Conservation (phyloP, 139 green algal genomes). For the Medakamo hakoo region DNA sequence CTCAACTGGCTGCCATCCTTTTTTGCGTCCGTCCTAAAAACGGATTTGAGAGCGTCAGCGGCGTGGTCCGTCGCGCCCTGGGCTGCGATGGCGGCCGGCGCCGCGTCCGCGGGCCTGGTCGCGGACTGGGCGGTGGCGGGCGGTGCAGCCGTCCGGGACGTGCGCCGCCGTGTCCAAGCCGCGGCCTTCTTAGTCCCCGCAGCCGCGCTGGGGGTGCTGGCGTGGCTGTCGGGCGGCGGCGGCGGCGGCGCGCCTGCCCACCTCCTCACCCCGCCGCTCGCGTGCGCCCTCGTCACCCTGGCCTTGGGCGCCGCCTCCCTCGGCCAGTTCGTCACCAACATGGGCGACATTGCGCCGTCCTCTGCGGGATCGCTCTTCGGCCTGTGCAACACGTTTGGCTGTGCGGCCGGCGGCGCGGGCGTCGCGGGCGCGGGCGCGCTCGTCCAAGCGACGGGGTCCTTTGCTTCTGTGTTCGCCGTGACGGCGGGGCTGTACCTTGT, state of each 20-base stretch:
- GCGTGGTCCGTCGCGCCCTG: slow-evolving; percentile 74
- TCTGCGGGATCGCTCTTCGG: slow-evolving; percentile 70
- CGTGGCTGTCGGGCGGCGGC: too few species aligned
- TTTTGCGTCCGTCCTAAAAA: slow-evolving; percentile 54
- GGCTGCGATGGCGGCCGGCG: slow-evolving; percentile 63
- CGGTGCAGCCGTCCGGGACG: slow-evolving; percentile 10
- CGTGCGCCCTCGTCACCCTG: slow-evolving; percentile 44
- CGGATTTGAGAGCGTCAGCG: slow-evolving; percentile 48
- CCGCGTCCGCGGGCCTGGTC: slow-evolving; percentile 41
- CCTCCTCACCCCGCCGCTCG: slow-evolving; percentile 11
- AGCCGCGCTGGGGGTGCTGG: slow-evolving; percentile 39
- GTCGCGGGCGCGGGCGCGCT: too few species aligned
- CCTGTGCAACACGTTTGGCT: slow-evolving; percentile 79
- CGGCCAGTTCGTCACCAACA: slow-evolving; percentile 72
- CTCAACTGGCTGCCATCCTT: slow-evolving; percentile 90
- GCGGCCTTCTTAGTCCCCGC: slow-evolving; percentile 64
- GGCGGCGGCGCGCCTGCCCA: slow-evolving; percentile 6
- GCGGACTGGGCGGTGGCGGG: slow-evolving; percentile 45
- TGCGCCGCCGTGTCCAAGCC: slow-evolving; percentile 54
- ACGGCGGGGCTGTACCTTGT: too few species aligned
- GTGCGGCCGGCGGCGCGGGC: slow-evolving; percentile 51
- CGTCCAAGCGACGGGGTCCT: too few species aligned
- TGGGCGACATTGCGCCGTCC: slow-evolving; percentile 67
- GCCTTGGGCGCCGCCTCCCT: slow-evolving; percentile 64
- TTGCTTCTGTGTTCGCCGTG: too few species aligned